Evolutionary conservation across 495 filamentous ascomycete species (phyloP), one percentile per base, ranked within the genome.

Genomic region (Immersiella caudata): DNA sequence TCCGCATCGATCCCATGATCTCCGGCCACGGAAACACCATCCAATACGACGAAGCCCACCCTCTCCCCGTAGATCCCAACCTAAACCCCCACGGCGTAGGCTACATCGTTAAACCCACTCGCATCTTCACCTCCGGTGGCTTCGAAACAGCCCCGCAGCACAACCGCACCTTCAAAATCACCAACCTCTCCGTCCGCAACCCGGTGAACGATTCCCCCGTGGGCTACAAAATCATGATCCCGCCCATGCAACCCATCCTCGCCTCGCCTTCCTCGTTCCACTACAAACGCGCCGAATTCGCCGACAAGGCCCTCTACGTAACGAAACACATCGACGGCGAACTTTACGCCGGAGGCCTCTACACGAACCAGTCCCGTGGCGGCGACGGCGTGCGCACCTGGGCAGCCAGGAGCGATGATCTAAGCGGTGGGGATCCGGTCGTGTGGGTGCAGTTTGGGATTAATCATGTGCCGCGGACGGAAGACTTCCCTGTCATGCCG

Each of bases 11-110:
- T 74, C 92, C 92, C 0, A 84, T 85, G n/a, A 84, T 96, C 68
- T 91, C 94, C 68, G 77, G 82, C 29, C 91, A 91, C 70, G 27
- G 22, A 1, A 70, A 70, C 57, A 64, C 64, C 9, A 87, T 90
- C 36, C 76, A 89, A 0, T 85, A 93, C 78, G 88, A 89, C 14
- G 84, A 89, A 52, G 86, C 85, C n/a, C 71, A 74, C 25, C 72
- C 80, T 0, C 49, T 82, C 16, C 78, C 79, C 4, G 67, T 73
- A 50, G 80, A 85, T 71, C 74, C 77, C 0, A 82, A 84, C 1
- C 88, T 88, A 66, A 96, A 96, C 73, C 92, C 90, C 0, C 87
- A 89, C 72, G 88, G 91, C n/a, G 86, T 86, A 6, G 91, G 90
- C 18, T 96, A 94, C 75, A 84, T 84, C 26, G 50, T 60, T 14